Evolutionary conservation across 108 stramenopile genomes (phyloP).

Genomic region (Hondaea fermentalgiana): DNA sequence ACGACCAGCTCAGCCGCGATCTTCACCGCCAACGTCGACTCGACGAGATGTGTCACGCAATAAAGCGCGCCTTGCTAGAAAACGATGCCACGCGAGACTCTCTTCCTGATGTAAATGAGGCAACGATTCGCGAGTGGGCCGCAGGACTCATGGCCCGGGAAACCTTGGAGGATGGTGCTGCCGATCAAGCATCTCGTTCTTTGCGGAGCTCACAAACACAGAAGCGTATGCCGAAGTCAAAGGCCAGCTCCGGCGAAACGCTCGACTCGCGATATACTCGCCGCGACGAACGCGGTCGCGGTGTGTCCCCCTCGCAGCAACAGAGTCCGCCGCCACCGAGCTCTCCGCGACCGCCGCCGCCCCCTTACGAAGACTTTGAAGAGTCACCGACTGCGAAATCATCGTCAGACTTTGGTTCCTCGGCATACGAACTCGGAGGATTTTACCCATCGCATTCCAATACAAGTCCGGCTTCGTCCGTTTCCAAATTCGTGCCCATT

Average conservation of each 20-base stretch:
- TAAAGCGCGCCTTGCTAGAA: not conserved
- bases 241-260: not conserved
- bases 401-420: too few relatives aligned
- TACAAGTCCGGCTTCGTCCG: not conserved
- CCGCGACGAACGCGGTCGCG: not conserved
- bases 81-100: not conserved
- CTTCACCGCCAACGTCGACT: not conserved
- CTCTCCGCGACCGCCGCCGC: not conserved
- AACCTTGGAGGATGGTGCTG: not conserved
- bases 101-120: not conserved
- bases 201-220: too few relatives aligned
- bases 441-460: not conserved
- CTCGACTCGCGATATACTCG: not conserved
- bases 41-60: slow-evolving; percentile 7
- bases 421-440: not conserved
- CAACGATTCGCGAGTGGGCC: not conserved
- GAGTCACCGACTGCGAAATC: not conserved
- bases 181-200: too few relatives aligned
- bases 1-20: not conserved
- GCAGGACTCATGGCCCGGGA: not conserved
- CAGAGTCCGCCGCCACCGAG: not conserved
- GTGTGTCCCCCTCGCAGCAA: not conserved
- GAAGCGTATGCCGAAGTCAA: not conserved
- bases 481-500: not conserved
- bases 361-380: not conserved